phyloP scores from a whole-genome alignment of 2,329 filamentous ascomycete species.

The Aspergillus fumigatus region DNA sequence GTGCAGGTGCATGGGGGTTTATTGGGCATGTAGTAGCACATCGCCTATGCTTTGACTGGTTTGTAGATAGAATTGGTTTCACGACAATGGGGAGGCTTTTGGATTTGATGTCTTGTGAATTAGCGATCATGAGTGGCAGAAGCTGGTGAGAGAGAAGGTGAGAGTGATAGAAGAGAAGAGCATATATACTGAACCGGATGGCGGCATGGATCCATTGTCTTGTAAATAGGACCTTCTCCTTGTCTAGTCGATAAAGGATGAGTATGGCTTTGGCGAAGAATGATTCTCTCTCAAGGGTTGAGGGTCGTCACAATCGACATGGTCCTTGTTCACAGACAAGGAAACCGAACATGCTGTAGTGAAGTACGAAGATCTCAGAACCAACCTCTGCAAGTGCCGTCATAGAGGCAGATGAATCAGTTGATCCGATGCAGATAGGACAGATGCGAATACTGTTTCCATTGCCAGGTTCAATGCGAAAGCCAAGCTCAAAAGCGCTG shows the following conservation, averaged over 20 bases:
- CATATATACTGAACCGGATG: background rate
- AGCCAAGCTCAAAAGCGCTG: background rate
- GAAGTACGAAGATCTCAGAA: background rate
- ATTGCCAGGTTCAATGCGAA: background rate
- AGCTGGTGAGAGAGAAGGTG: background rate
- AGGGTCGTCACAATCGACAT: background rate
- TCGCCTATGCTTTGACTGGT: background rate
- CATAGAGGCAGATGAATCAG: background rate
- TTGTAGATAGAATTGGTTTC: background rate
- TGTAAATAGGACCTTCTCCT: background rate
- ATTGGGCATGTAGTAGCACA: conserved; percentile 18
- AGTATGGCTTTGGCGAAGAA: background rate
- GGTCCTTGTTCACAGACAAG: background rate
- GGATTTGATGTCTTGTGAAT: background rate
- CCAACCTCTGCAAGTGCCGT: too few species aligned
- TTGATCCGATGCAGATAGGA: background rate
- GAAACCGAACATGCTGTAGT: background rate
- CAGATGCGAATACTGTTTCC: background rate
- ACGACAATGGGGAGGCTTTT: background rate
- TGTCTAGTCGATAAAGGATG: background rate
- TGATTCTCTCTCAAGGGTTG: background rate
- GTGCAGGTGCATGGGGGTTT: conserved; percentile 15
- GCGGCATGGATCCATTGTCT: background rate
- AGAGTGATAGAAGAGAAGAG: background rate
- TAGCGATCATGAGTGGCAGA: background rate